Evolutionary conservation across 2,329 filamentous ascomycete species (phyloP).

Genomic region (Aspergillus uvarum): DNA sequence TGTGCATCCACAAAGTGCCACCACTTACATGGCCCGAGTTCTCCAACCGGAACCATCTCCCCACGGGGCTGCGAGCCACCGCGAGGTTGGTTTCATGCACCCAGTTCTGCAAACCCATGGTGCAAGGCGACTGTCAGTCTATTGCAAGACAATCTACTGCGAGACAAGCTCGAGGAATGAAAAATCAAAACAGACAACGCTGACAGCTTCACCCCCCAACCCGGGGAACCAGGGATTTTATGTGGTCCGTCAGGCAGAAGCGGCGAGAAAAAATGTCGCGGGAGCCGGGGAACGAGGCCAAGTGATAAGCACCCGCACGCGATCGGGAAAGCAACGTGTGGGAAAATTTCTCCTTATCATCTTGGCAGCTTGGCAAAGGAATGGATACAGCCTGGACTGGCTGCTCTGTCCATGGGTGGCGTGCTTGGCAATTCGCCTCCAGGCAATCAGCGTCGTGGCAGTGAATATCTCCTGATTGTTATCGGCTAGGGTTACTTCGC

Average conservation of each 20-base stretch:
- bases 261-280: background rate
- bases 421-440: slow-evolving; percentile 1
- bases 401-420: slow-evolving; percentile 1
- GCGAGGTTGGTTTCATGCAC: slow-evolving; percentile 30
- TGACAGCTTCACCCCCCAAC: background rate
- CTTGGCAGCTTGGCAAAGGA: background rate
- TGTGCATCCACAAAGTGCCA: background rate
- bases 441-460: too few relatives aligned
- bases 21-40: slow-evolving; percentile 74
- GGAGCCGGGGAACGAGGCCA: background rate
- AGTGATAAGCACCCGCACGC: background rate
- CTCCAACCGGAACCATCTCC: slow-evolving; percentile 75
- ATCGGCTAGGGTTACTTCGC: too few relatives aligned
- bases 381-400: background rate
- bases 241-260: background rate
- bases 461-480: too few relatives aligned
- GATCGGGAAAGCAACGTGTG: background rate
- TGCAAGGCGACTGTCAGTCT: background rate
- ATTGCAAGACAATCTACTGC: background rate
- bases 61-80: slow-evolving; percentile 65
- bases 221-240: slow-evolving; percentile 4
- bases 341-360: background rate
- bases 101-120: slow-evolving; percentile 21
- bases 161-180: background rate
- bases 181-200: background rate